Conservation (phyloP, 768 basidiomycete genomes). For the Termitomyces eurrhizus region DNA sequence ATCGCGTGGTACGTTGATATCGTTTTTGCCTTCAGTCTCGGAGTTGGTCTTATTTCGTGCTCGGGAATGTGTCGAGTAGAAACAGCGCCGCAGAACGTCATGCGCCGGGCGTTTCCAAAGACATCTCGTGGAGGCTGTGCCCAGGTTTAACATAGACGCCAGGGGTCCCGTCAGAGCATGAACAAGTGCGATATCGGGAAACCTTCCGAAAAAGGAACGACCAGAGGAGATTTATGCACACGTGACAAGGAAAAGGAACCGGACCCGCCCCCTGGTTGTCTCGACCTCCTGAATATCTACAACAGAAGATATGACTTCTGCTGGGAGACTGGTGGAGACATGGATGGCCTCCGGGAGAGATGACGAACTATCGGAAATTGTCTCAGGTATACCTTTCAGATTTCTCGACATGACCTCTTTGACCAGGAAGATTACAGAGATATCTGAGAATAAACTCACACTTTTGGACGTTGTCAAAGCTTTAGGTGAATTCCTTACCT, state of each 20-base stretch:
- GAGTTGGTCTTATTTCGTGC: constrained; percentile 9
- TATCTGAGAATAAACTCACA: constrained; percentile 50
- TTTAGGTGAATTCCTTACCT: constrained; percentile 83
- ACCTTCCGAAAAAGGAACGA: background rate
- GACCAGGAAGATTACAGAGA: constrained; percentile 27
- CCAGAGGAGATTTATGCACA: background rate
- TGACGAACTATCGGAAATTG: constrained; percentile 53
- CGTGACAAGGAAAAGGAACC: constrained; percentile 10
- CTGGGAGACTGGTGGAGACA: constrained; percentile 54
- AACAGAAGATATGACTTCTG: constrained; percentile 29
- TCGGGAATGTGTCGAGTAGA: constrained; percentile 18
- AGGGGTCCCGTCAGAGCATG: constrained; percentile 20
- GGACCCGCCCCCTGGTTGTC: background rate
- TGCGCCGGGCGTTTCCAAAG: constrained; percentile 22
- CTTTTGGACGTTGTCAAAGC: constrained; percentile 81
- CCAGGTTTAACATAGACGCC: constrained; percentile 33
- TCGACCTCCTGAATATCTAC: background rate
- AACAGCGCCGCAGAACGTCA: constrained; percentile 17
- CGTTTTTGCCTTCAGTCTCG: constrained; percentile 11
- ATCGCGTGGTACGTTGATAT: constrained; percentile 35
- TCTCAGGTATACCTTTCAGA: constrained; percentile 46
- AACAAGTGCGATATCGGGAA: constrained; percentile 4
- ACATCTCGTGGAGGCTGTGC: constrained; percentile 29
- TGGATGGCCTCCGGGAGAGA: constrained; percentile 69
- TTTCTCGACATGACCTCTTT: background rate